phyloP scores from a whole-genome alignment of 257 asterid species.

The Lycium barbarum region DNA sequence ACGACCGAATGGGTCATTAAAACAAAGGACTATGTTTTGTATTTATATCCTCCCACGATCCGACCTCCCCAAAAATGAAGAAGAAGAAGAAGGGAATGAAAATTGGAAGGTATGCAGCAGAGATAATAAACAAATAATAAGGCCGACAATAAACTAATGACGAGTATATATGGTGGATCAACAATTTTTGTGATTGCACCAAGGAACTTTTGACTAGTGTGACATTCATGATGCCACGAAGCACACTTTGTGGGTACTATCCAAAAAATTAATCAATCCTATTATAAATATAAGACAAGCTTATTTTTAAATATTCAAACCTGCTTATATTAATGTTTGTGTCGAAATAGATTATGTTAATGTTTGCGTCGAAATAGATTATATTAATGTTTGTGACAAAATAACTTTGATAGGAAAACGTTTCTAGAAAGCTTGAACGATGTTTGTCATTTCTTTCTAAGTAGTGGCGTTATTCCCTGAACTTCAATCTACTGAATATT shows the following conservation, averaged over 20 bases:
- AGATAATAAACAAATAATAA: not conserved
- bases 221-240: not conserved
- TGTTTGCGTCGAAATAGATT: too few relatives aligned
- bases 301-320: too few relatives aligned
- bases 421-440: too few relatives aligned
- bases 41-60: not conserved
- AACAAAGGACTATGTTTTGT: not conserved
- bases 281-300: too few relatives aligned
- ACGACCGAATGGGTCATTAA: too few relatives aligned
- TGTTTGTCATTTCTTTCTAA: too few relatives aligned
- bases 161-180: not conserved
- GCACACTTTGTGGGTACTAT: constrained; percentile 14
- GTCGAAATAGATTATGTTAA: too few relatives aligned
- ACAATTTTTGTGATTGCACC: not conserved
- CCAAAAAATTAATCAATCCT: not conserved
- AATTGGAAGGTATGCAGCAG: not conserved
- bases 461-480: too few relatives aligned
- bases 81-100: not conserved
- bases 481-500: too few relatives aligned
- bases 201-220: not conserved
- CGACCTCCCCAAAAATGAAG: not conserved
- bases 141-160: not conserved
- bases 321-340: too few relatives aligned
- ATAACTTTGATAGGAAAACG: too few relatives aligned
- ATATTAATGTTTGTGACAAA: too few relatives aligned